A percentile compares a stretch with the other conserved stretches of the same genome.
Conservation (phyloP, 257 asterid species). For the Gentiana dahurica region DNA sequence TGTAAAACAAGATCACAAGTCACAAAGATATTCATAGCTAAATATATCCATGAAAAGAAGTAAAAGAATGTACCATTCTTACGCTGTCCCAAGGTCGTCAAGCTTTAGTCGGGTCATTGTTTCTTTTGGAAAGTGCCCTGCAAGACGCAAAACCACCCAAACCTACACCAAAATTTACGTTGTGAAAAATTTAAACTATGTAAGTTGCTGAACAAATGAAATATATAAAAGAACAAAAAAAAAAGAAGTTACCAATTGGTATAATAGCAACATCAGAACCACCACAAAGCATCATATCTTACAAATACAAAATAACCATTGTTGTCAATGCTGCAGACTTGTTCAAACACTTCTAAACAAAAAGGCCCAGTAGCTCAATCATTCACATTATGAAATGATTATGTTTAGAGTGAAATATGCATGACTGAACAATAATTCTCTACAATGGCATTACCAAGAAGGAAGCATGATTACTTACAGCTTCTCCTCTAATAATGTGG, state of each 20-base stretch:
- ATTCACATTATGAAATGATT: too few species aligned
- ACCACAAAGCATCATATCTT: conserved; percentile 47
- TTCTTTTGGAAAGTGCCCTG: conserved; percentile 27
- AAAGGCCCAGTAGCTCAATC: too few species aligned
- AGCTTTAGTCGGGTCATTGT: conserved; percentile 36
- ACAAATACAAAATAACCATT: conserved; percentile 1
- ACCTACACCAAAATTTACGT: conserved; percentile 15
- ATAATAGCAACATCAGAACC: conserved; percentile 39
- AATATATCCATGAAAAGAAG: too few species aligned
- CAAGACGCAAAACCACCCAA: conserved; percentile 43
- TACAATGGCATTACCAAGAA: too few species aligned
- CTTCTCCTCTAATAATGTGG: conserved; percentile 33
- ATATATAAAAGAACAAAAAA: neutral
- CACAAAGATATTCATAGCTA: too few species aligned
- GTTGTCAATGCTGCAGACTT: too few species aligned
- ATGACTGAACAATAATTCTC: too few species aligned
- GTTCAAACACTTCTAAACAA: too few species aligned
- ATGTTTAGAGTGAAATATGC: too few species aligned
- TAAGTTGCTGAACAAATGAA: neutral
- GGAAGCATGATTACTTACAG: conserved; percentile 25
- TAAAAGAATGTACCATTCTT: too few species aligned
- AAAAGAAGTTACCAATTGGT: conserved; percentile 37
- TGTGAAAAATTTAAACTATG: neutral
- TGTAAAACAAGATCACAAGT: too few species aligned
- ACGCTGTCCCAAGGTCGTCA: conserved; percentile 42